These are phyloP conservation scores for Pichia sp. DNA, from an alignment of 1,139 yeast genomes.

Conservation along the genomic window DNA sequence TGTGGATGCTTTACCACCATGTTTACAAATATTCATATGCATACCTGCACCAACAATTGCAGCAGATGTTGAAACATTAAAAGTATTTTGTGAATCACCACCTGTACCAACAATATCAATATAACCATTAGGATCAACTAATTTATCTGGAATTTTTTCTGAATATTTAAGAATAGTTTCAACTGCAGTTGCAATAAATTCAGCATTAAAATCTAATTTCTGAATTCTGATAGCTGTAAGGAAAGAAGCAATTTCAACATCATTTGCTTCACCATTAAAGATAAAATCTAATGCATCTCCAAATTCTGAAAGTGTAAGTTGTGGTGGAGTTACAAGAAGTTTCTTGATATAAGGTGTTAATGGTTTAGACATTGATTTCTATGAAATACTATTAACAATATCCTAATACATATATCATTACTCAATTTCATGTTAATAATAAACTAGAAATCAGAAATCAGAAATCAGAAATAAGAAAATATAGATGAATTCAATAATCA, in stretches of 20 bases:
- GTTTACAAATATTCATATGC: conserved; percentile 68
- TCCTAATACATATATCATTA: too few relatives aligned
- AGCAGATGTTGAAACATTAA: conserved; percentile 90
- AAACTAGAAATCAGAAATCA: too few relatives aligned
- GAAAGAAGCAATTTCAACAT: conserved; percentile 72
- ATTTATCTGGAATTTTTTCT: conserved; percentile 37
- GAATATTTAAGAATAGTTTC: conserved; percentile 60
- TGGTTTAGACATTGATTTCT: conserved; percentile 17
- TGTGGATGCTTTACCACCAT: conserved; percentile 96
- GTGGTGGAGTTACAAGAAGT: conserved; percentile 52
- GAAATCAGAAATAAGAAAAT: too few relatives aligned
- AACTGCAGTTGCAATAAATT: conserved; percentile 82
- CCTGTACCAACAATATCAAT: conserved; percentile 97
- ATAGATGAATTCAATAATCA: too few relatives aligned
- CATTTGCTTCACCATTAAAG: conserved; percentile 54
- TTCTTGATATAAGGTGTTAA: conserved; percentile 54
- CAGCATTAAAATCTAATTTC: conserved; percentile 78
- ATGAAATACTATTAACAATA: not conserved
- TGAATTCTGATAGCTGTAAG: conserved; percentile 66
- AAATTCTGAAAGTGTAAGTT: conserved; percentile 55
- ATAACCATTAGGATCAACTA: conserved; percentile 48
- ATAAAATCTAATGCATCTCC: conserved; percentile 54
- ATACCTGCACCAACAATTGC: conserved; percentile 94
- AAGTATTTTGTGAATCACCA: conserved; percentile 96
- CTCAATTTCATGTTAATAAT: too few relatives aligned